phyloP scores from a whole-genome alignment of 208 protist genomes.

The Trypanosomatidae sp. region DNA sequence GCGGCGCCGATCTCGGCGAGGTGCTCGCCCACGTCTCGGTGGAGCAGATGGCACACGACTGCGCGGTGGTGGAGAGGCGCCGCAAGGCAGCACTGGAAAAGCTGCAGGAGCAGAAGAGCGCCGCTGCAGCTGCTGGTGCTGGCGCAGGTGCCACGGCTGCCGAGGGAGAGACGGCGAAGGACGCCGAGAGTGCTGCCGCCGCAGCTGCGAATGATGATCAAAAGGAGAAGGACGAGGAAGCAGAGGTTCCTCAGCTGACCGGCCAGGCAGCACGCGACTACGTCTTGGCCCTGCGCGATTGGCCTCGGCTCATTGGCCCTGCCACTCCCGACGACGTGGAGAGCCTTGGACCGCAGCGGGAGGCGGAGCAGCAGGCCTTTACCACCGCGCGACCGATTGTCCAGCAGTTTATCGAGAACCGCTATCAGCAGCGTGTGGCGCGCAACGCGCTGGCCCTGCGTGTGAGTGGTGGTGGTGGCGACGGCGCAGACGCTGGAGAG shows the following conservation, averaged over 20 bases:
- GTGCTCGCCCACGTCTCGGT: conserved; percentile 37
- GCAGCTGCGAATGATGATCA: too few relatives aligned
- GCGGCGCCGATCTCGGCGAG: conserved; percentile 59
- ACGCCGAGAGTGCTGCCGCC: too few relatives aligned
- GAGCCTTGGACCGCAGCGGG: conserved; percentile 17
- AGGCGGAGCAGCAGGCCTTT: conserved; percentile 33
- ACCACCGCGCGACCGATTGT: conserved; percentile 33
- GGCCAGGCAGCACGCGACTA: conserved; percentile 26
- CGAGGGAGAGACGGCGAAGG: too few relatives aligned
- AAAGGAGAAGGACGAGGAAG: too few relatives aligned
- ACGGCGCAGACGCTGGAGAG: not conserved
- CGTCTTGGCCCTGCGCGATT: conserved; percentile 25
- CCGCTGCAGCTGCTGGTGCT: not conserved
- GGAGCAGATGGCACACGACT: conserved; percentile 43
- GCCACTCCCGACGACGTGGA: conserved; percentile 26
- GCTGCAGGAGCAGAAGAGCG: conserved; percentile 9
- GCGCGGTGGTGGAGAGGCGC: conserved; percentile 25
- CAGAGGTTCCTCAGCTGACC: too few relatives aligned
- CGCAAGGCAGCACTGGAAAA: conserved; percentile 17
- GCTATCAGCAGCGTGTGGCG: conserved; percentile 29
- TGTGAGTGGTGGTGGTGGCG: not conserved
- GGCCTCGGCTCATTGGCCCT: conserved; percentile 42
- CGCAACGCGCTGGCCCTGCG: conserved; percentile 19
- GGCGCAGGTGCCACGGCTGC: conserved; percentile 13
- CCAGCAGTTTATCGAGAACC: conserved; percentile 37